phyloP scores from a whole-genome alignment of 306 rosid species.

The Ammopiptanthus mongolicus region DNA sequence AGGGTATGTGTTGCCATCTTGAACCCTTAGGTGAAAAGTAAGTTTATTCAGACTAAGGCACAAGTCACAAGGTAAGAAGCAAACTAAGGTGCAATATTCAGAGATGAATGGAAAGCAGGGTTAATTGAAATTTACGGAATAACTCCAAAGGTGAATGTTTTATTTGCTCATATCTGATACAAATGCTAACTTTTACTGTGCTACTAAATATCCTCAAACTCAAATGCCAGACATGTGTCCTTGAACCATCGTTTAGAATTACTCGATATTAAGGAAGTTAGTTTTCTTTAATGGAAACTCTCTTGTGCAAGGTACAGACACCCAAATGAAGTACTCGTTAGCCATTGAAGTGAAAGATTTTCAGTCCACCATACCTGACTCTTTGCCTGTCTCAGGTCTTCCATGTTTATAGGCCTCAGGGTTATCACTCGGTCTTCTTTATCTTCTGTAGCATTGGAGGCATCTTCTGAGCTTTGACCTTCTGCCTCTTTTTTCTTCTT shows the following conservation, averaged over 20 bases:
- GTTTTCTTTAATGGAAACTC: background rate
- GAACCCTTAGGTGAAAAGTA: background rate
- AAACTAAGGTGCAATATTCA: background rate
- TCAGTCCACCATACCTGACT: conserved; percentile 45
- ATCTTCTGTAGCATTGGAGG: conserved; percentile 39
- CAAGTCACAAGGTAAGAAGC: background rate
- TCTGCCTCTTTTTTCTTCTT: conserved; percentile 44
- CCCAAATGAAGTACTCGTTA: background rate
- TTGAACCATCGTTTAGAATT: background rate
- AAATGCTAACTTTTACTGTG: background rate
- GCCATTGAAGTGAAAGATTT: background rate
- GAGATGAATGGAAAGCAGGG: background rate
- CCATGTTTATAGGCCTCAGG: conserved; percentile 69
- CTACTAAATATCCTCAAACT: background rate
- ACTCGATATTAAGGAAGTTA: background rate
- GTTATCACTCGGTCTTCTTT: conserved; percentile 45
- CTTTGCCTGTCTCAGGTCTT: conserved; percentile 82
- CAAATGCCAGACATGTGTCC: background rate
- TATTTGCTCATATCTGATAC: background rate
- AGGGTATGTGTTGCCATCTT: background rate
- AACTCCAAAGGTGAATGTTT: background rate
- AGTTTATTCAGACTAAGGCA: background rate
- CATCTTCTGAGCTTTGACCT: conserved; percentile 41
- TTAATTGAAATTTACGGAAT: background rate
- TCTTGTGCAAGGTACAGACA: background rate